Conservation (phyloP, 2,329 filamentous ascomycete genomes). For the Epicoccum nigrum region DNA sequence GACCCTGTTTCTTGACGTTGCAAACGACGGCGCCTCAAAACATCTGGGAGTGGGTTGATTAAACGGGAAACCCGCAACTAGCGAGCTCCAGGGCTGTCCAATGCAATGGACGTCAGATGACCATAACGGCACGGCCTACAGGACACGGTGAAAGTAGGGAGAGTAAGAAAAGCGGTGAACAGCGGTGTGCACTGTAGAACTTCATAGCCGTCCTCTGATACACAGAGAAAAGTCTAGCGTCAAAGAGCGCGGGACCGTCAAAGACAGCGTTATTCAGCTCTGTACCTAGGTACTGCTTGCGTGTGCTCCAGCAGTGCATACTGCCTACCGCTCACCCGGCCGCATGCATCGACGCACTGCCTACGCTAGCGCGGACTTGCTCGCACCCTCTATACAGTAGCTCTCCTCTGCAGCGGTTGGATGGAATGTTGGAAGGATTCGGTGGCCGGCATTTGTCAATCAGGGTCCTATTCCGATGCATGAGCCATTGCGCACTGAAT, state of each 20-base stretch:
- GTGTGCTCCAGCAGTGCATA: constrained; percentile 11
- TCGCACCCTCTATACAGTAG: no score
- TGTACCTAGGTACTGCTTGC: constrained; percentile 6
- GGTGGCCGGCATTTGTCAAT: constrained; percentile 5
- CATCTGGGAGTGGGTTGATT: constrained; percentile 21
- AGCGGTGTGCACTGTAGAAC: constrained; percentile 6
- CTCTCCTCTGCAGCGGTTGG: constrained; percentile 9
- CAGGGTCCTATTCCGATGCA: constrained; percentile 18
- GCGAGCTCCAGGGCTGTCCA: constrained; percentile 18
- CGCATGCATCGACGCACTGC: constrained; percentile 3
- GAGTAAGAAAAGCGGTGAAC: constrained; percentile 12
- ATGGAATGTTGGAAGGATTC: constrained; percentile 2
- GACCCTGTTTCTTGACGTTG: constrained; percentile 24
- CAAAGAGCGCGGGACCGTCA: constrained; percentile 4
- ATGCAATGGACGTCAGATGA: constrained; percentile 41
- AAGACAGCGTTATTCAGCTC: constrained; percentile 5
- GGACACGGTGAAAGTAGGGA: constrained; percentile 12
- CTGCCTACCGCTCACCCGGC: neutral
- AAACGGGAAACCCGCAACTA: constrained; percentile 27
- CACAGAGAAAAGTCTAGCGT: neutral
- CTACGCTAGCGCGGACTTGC: constrained; percentile 6
- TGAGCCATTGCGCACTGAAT: constrained; percentile 14
- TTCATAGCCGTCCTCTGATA: neutral
- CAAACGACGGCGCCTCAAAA: constrained; percentile 29
- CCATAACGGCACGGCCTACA: constrained; percentile 23